Base-by-base conservation (phyloP, 306 rosid species). In the Adenanthera pavonina region DNA sequence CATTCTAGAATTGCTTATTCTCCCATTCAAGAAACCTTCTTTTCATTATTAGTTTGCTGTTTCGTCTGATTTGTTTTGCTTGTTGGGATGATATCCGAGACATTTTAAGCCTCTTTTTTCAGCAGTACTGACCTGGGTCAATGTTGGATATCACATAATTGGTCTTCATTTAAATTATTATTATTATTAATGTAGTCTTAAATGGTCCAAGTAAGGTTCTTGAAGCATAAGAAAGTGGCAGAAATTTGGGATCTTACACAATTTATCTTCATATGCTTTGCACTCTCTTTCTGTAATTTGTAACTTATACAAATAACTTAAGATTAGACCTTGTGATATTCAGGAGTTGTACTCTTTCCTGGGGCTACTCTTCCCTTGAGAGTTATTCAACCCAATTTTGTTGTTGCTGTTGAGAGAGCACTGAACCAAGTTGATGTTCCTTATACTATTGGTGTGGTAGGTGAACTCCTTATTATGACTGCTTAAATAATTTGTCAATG, bases 341-440 rank as follows among this genome's bases (percentile, higher is more conserved):
- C 89, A 95, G 99, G 99, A 48, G 94, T 95, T 90, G 99, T 95
- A 71, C 88, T 93, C 73, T 95, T 95, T 75, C 99, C 99, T 0
- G 98, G 91, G 76, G 98, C 98, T 1, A 92, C 94, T 36, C 94
- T 95, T 80, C 97, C 98, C 80, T 82, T 93, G 56, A 83, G 99
- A 85, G 97, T 95, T 85, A 83, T 88, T 75, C 88, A 89, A 61
- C 10, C 92, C 20, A 90, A 71, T 83, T 87, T 87, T 46, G 87
- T 95, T 77, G 89, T 89, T 57, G 97, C 97, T 62, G 66, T 92
- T 46, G 94, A 92, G 84, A 85, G 87, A 77, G 91, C 95, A 34
- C 62, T 94, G 77, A 74, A 72, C 74, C 95, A 89, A 80, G 89
- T 83, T 72, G 92, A 94, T 78, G 85, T 88, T 83, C 94, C 94